Conservation (phyloP, 441 rosid genomes). For the Erysimum cheiri region DNA sequence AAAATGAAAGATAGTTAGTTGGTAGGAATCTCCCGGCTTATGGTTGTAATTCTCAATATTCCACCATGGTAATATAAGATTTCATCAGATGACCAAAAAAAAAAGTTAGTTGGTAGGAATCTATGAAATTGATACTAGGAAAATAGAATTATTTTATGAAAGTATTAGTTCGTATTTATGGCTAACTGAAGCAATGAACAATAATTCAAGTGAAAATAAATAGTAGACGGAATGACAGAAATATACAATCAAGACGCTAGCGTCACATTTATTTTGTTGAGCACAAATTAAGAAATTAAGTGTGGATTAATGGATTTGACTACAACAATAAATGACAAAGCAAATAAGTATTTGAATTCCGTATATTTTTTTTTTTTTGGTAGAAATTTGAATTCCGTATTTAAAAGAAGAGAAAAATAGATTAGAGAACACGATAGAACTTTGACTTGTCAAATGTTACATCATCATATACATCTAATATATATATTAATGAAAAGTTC, state of each 20-base stretch:
- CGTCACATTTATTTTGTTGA: not conserved
- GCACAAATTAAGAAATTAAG: not conserved
- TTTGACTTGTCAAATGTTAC: conserved; percentile 27
- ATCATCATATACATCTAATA: too few species aligned
- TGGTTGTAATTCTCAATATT: too few species aligned
- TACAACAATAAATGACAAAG: not conserved
- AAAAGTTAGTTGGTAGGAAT: too few species aligned
- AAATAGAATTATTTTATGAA: too few species aligned
- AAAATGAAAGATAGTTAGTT: too few species aligned
- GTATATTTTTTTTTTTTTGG: too few species aligned
- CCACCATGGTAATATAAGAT: too few species aligned
- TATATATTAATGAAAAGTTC: not conserved
- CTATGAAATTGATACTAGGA: too few species aligned
- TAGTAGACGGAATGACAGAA: not conserved
- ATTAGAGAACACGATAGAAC: conserved; percentile 33
- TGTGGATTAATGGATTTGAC: not conserved
- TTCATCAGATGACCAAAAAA: too few species aligned
- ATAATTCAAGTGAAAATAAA: not conserved
- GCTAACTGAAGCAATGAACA: not conserved
- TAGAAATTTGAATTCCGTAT: not conserved
- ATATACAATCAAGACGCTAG: not conserved
- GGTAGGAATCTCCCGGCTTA: too few species aligned
- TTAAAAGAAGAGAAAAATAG: not conserved
- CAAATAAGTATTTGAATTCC: too few species aligned
- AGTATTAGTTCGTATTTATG: not conserved